Conservation (phyloP, 2,329 filamentous ascomycete genomes). For the Cladosporium sp. region DNA sequence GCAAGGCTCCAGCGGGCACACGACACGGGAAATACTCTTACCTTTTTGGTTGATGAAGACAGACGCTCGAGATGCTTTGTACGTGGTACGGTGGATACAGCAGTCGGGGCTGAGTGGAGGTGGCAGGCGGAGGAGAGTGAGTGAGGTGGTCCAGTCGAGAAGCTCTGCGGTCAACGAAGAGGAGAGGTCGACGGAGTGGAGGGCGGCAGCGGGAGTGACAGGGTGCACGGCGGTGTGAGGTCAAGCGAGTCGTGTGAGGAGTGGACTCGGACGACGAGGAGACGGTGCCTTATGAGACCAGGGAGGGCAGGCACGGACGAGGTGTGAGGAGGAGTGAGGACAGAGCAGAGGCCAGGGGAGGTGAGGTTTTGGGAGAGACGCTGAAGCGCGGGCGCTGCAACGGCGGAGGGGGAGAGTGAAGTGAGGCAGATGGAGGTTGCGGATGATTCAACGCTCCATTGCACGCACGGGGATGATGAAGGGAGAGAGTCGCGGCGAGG, state of each 20-base stretch:
- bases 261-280: slow-evolving; percentile 22
- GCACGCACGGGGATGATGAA: slow-evolving; percentile 16
- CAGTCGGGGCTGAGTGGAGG: slow-evolving; percentile 15
- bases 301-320: slow-evolving; percentile 19
- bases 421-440: slow-evolving; percentile 16
- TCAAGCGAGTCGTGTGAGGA: slow-evolving; percentile 23
- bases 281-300: slow-evolving; percentile 12
- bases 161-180: slow-evolving; percentile 46
- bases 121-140: slow-evolving; percentile 16
- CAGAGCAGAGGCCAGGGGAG: slow-evolving; percentile 13
- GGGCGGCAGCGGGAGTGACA: slow-evolving; percentile 11
- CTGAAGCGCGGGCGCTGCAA: neutral
- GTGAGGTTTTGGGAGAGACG: slow-evolving; percentile 9
- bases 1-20: slow-evolving; percentile 1
- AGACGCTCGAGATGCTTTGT: slow-evolving; percentile 17
- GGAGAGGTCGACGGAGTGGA: slow-evolving; percentile 36
- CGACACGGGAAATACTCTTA: slow-evolving; percentile 15
- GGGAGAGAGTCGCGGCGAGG: slow-evolving; percentile 6
- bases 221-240: slow-evolving; percentile 18
- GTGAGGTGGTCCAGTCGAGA: slow-evolving; percentile 30
- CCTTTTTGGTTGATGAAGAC: slow-evolving; percentile 20
- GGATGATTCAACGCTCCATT: slow-evolving; percentile 18
- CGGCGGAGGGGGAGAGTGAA: slow-evolving; percentile 6
- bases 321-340: slow-evolving; percentile 3
- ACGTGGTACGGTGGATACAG: slow-evolving; percentile 17